These are phyloP conservation scores for Vanrija humicola DNA, from an alignment of 1,284 basidiomycete genomes.

Conservation along the genomic window DNA sequence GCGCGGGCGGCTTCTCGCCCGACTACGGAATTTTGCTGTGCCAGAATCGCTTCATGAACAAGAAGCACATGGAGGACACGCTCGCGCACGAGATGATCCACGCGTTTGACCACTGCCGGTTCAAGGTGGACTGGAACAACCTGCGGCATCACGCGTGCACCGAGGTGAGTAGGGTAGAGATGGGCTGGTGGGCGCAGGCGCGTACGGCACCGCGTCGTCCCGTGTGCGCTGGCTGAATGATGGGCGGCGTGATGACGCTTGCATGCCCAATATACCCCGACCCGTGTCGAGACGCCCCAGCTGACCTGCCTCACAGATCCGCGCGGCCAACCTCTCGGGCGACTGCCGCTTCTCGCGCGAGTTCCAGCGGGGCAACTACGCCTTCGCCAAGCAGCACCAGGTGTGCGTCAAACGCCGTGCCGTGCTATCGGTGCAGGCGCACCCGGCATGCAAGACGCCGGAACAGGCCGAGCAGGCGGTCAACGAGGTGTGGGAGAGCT, in stretches of 20 bases:
- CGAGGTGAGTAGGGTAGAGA: too few relatives aligned
- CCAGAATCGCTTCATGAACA: constrained; percentile 72
- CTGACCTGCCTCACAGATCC: constrained; percentile 59
- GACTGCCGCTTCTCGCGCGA: constrained; percentile 85
- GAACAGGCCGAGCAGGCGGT: constrained; percentile 80
- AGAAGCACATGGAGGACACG: constrained; percentile 87
- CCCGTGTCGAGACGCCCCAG: too few relatives aligned
- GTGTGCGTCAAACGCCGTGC: constrained; percentile 86
- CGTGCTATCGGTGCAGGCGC: constrained; percentile 70
- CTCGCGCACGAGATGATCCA: constrained; percentile 93
- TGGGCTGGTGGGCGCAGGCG: constrained; percentile 8
- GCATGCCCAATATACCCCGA: not conserved
- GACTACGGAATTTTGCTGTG: constrained; percentile 76
- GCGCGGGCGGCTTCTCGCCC: constrained; percentile 77
- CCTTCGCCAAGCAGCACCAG: constrained; percentile 91
- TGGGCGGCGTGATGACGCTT: not conserved
- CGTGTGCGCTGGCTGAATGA: not conserved
- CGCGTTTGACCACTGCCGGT: constrained; percentile 90
- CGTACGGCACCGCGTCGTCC: too few relatives aligned
- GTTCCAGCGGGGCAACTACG: constrained; percentile 64
- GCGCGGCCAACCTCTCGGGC: constrained; percentile 87
- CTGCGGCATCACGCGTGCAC: constrained; percentile 91
- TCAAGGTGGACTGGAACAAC: constrained; percentile 88
- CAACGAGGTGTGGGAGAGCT: constrained; percentile 95
- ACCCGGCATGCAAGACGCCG: constrained; percentile 72